phyloP scores from a whole-genome alignment of 495 filamentous ascomycete genomes.

The Hypomontagnella monticulosa region DNA sequence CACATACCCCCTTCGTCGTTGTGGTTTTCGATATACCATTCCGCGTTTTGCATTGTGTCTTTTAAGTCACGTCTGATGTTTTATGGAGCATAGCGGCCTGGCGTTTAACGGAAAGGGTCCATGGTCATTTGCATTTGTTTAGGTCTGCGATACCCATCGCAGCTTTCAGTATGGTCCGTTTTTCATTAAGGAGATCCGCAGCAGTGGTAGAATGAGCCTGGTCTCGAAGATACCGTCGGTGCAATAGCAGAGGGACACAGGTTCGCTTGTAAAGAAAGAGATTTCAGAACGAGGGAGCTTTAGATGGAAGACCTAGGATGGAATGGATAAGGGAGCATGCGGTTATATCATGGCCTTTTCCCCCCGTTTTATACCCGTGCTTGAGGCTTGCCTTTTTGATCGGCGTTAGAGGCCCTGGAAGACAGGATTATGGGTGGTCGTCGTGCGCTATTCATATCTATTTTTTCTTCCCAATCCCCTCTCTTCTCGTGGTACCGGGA shows the following conservation, averaged over 20 bases:
- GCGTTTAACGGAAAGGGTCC: constrained; percentile 36
- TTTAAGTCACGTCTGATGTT: constrained; percentile 30
- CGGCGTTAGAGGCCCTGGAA: constrained; percentile 30
- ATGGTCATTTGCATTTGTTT: constrained; percentile 34
- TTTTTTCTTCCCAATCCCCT: constrained; percentile 7
- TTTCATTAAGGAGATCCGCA: constrained; percentile 2
- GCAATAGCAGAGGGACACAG: constrained; percentile 8
- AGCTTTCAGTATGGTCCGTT: constrained; percentile 14
- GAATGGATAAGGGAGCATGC: constrained; percentile 33
- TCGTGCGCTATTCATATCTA: constrained; percentile 14
- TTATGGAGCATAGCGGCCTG: constrained; percentile 45
- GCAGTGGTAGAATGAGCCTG: constrained; percentile 7
- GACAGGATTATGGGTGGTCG: constrained; percentile 2
- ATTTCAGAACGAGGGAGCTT: constrained; percentile 36
- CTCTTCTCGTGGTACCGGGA: constrained; percentile 15
- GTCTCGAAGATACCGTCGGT: constrained; percentile 12
- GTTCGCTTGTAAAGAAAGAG: constrained; percentile 36
- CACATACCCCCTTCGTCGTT: constrained; percentile 30
- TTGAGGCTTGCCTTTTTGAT: constrained; percentile 4
- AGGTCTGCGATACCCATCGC: constrained; percentile 13
- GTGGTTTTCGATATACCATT: constrained; percentile 36
- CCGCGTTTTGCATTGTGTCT: constrained; percentile 31
- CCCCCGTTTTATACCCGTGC: constrained; percentile 17
- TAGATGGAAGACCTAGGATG: constrained; percentile 36
- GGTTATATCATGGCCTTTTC: constrained; percentile 15